Evolutionary conservation across 495 filamentous ascomycete species (phyloP), one percentile per base, ranked within the genome.

Genomic region (Podospora didyma): DNA sequence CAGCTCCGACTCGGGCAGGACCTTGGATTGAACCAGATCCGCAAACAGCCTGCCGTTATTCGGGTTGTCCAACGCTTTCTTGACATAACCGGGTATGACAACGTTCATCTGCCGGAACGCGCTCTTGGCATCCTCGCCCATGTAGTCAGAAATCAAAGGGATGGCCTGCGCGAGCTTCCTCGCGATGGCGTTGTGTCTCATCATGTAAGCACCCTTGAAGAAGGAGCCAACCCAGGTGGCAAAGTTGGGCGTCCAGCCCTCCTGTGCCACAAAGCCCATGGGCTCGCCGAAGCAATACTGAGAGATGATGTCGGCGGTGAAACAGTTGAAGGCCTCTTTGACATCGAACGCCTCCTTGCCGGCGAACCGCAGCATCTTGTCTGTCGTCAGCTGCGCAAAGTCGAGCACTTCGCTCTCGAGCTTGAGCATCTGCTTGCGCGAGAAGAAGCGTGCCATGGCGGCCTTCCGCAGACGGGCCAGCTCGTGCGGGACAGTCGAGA

Each of bases 401-500:
- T 44, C 49, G 26, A 37, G 63, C 37, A 79, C 65, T 20, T 71
- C 59, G 6, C 56, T 48, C 39, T 79, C 71, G 5, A 72, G 56
- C 9, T 54, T 54, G 19, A 61, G 48, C 54, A 77, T 68, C 54
- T 69, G 65, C 12, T 46, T 47, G 11, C 64, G 69, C 4, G 71
- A 70, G 60, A 82, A 82, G 63, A 75, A 80, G 16, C 69, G 72
- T 52, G 62, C 72, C 26, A 81, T 50, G 3, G 74, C 66, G 17
- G 58, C 63, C 7, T 74, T 68, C 0, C 76, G 65, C 31, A 67
- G 46, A 10, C 69, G 68, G 63, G 81, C 78, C 10, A 69, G 49
- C n/a, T 78, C 71, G 59, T 81, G 77, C 3, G 62, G 37, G 17
- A 78, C 62, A 4, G 81, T 83, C 12, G 69, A 69, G 49, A 83